Evolutionary conservation across 345 rosid species (phyloP), one percentile per base, ranked within the genome.

Genomic region (Atalantia buxifolia): DNA sequence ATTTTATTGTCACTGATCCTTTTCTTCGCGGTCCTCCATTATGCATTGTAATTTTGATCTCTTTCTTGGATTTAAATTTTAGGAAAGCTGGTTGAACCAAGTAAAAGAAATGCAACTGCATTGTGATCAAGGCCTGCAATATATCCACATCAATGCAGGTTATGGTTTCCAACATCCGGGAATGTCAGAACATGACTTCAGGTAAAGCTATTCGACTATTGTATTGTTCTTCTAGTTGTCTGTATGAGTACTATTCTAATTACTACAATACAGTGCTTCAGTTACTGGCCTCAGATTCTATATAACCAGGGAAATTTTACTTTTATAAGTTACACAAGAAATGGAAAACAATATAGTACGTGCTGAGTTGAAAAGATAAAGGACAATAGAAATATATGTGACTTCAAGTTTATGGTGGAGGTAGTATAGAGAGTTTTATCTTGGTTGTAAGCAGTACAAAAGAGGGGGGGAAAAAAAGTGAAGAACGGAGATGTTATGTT

Each of bases 31-130:
- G 42, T 45, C 40, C 42, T 45, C 40, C 60, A 21, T 63, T 42
- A 21, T 63, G 27, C 28, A 9, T 62, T 9, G 75, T 10, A 2
- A 71, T 64, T 57, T 64, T 77, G 16, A 28, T 64, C 68, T 60
- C 61, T 62, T 63, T 64, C 64, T 74, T 67, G 69, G 62, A 74
- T 76, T 79, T 72, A 19, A 76, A 82, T 82, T 85, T 81, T 86
- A 95, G 99, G 99, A 93, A 79, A 84, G 65, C 81, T 92, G 91
- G 80, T 75, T 91, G 80, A 84, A 81, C 79, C 90, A 93, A 86
- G 93, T 95, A 66, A 90, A 83, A 82, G 93, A 89, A 56, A 90
- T 92, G 98, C 95, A 89, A 76, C 45, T 81, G 79, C 93, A 85
- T 72, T 91, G 98, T 82, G 90, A 91, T 70, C 90, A 88, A 45